Percentiles rank a stretch among this genome's conserved stretches.
phyloP scores from a whole-genome alignment of 2,329 filamentous ascomycete genomes.

The Trichoderma endophyticum region DNA sequence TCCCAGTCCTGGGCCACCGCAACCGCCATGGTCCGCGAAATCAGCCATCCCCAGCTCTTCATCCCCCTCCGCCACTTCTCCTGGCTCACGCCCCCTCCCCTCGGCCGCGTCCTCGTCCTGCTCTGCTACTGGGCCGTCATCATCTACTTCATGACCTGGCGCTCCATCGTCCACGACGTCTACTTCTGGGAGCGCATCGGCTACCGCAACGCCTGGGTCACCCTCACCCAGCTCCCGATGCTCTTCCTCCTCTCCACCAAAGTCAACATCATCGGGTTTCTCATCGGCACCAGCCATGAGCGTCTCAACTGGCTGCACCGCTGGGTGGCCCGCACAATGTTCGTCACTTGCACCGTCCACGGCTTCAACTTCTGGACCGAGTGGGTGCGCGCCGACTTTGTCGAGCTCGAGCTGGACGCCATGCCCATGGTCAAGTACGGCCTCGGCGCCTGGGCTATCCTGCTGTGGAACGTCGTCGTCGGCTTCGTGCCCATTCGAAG shows the following conservation, averaged over 20 bases:
- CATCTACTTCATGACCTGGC: conserved; percentile 53
- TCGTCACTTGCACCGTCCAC: conserved; percentile 65
- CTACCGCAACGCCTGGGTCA: conserved; percentile 66
- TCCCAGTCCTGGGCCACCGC: conserved; percentile 56
- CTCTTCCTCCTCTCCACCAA: conserved; percentile 62
- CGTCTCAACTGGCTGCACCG: conserved; percentile 70
- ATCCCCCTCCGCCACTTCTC: conserved; percentile 44
- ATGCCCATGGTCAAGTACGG: conserved; percentile 67
- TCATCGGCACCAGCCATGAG: conserved; percentile 65
- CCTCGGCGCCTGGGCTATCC: conserved; percentile 61
- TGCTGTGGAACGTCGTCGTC: conserved; percentile 63
- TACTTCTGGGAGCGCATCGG: conserved; percentile 63
- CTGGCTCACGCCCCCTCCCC: conserved; percentile 57
- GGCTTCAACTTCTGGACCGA: conserved; percentile 66
- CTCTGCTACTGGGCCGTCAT: conserved; percentile 58
- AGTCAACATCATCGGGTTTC: conserved; percentile 55
- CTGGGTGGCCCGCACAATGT: conserved; percentile 67
- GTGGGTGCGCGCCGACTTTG: conserved; percentile 59
- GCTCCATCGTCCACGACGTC: conserved; percentile 48
- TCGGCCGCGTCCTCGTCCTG: conserved; percentile 54
- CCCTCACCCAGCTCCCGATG: conserved; percentile 61
- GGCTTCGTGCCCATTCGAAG: conserved; percentile 62
- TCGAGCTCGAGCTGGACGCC: conserved; percentile 55
- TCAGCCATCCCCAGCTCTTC: conserved; percentile 53
- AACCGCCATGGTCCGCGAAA: conserved; percentile 56